Conservation (phyloP, 192 early-diverging fungal genomes). For the Dissophora ornata region DNA sequence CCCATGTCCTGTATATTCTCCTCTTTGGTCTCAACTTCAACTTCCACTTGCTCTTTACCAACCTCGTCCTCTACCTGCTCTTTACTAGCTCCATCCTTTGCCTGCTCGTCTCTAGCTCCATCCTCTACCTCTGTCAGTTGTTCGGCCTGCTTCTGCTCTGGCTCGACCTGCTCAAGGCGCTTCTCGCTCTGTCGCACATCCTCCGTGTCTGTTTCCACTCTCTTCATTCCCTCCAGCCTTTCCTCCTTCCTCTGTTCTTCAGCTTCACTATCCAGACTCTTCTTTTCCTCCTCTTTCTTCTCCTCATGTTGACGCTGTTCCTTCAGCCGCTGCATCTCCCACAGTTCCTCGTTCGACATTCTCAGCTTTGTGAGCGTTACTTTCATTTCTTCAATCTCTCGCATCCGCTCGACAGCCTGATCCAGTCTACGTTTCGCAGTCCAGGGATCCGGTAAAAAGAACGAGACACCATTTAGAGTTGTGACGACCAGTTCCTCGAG, state of each 20-base stretch:
- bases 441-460: conserved; percentile 60
- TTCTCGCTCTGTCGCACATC: neutral
- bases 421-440: conserved; percentile 53
- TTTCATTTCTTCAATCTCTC: conserved; percentile 57
- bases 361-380: conserved; percentile 35
- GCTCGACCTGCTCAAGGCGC: conserved; percentile 2
- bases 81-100: neutral
- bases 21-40: no score
- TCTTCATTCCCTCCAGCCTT: conserved; percentile 2
- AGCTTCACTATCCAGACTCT: conserved; percentile 5
- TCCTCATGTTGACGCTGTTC: conserved; percentile 4
- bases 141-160: conserved; percentile 15
- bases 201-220: no score
- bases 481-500: conserved; percentile 64
- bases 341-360: conserved; percentile 17
- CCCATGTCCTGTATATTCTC: no score
- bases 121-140: neutral
- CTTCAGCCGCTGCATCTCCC: neutral
- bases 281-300: neutral
- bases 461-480: conserved; percentile 64
- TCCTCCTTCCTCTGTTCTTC: conserved; percentile 1
- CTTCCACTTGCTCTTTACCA: no score
- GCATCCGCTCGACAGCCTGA: conserved; percentile 49
- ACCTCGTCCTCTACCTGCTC: conserved; percentile 10
- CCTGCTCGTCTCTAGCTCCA: no score